phyloP scores from a whole-genome alignment of 805 yeast species.

The Candida palmyrensis region DNA sequence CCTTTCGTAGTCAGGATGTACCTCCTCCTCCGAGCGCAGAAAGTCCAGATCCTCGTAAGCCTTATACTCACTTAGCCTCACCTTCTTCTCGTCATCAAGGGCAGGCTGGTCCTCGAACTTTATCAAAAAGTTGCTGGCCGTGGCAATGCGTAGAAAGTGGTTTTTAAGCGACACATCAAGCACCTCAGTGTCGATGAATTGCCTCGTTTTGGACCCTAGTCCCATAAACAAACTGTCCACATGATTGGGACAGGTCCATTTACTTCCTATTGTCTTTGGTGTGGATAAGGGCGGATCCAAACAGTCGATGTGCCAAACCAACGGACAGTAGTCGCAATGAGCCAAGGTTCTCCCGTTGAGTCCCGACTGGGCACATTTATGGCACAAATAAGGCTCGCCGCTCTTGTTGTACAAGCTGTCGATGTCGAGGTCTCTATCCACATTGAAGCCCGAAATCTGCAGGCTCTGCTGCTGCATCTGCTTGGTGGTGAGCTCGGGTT shows the following conservation, averaged over 20 bases:
- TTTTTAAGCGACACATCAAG: constrained; percentile 46
- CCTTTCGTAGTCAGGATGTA: constrained; percentile 17
- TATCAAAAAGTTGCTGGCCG: constrained; percentile 24
- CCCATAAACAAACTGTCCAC: constrained; percentile 46
- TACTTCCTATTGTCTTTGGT: constrained; percentile 66
- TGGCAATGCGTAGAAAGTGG: constrained; percentile 28
- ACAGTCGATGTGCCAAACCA: constrained; percentile 89
- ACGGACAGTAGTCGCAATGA: constrained; percentile 78
- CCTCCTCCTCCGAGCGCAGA: constrained; percentile 12
- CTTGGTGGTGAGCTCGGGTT: constrained; percentile 44
- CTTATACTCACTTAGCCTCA: constrained; percentile 23
- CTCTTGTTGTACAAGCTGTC: constrained; percentile 61
- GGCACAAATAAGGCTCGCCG: constrained; percentile 69
- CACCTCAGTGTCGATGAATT: constrained; percentile 45
- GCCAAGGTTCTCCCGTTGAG: constrained; percentile 52
- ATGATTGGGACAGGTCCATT: constrained; percentile 93
- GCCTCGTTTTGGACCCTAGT: constrained; percentile 29
- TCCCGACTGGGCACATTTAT: constrained; percentile 70
- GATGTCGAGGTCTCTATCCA: constrained; percentile 52
- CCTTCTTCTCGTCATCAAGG: constrained; percentile 12
- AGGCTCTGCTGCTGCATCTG: constrained; percentile 20
- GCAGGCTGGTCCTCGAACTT: constrained; percentile 32
- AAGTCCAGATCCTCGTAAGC: constrained; percentile 23
- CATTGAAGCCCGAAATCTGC: constrained; percentile 33
- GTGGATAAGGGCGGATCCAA: constrained; percentile 68